phyloP scores from a whole-genome alignment of 116 monocot genomes.

The Iris pallida region DNA sequence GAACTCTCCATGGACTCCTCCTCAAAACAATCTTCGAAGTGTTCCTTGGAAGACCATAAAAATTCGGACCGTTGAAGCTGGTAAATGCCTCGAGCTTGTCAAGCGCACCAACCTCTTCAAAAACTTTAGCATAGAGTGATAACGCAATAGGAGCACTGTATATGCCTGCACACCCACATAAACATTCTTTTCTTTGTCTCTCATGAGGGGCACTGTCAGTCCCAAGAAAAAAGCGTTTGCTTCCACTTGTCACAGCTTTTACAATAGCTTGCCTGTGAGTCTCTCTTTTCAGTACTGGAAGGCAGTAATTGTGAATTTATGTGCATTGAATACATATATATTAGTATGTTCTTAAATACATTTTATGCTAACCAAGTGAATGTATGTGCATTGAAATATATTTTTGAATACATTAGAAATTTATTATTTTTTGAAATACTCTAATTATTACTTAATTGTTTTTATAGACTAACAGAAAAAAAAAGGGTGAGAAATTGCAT shows the following conservation, averaged over 20 bases:
- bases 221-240: slow-evolving; percentile 80
- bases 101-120: slow-evolving; percentile 92
- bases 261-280: slow-evolving; percentile 90
- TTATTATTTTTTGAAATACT: too few relatives aligned
- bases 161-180: slow-evolving; percentile 97
- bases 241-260: slow-evolving; percentile 91
- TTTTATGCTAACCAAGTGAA: too few relatives aligned
- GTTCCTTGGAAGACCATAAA: slow-evolving; percentile 86
- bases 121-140: slow-evolving; percentile 81
- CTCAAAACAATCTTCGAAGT: slow-evolving; percentile 49
- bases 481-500: too few relatives aligned
- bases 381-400: too few relatives aligned
- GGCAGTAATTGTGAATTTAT: slow-evolving; percentile 95
- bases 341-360: too few relatives aligned
- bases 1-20: slow-evolving; percentile 75
- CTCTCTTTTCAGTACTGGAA: slow-evolving; percentile 93
- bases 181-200: slow-evolving; percentile 65
- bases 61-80: slow-evolving; percentile 97
- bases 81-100: slow-evolving; percentile 95
- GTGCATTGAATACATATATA: too few relatives aligned
- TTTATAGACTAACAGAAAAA: too few relatives aligned
- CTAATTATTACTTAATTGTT: too few relatives aligned
- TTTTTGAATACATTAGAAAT: too few relatives aligned
- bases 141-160: slow-evolving; percentile 86
- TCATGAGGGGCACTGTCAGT: slow-evolving; percentile 98